These are phyloP conservation scores for Shiraia bambusicola DNA, from an alignment of 2,329 filamentous ascomycete species.

Conservation along the genomic window DNA sequence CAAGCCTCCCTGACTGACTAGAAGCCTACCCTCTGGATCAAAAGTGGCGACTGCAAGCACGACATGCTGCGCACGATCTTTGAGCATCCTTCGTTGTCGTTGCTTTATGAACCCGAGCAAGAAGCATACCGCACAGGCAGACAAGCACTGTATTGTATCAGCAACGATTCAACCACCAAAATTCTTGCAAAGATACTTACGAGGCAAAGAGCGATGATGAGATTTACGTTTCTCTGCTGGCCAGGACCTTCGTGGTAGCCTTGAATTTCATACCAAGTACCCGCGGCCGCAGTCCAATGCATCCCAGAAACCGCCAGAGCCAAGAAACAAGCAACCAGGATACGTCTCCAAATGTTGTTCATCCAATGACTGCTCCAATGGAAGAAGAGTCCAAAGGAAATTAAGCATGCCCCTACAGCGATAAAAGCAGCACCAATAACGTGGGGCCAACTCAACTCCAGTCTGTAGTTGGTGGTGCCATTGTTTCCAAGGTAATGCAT, in stretches of 20 bases:
- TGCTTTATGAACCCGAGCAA: conserved; percentile 40
- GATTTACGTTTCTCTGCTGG: conserved; percentile 60
- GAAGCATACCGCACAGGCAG: conserved; percentile 44
- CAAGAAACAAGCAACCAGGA: conserved; percentile 65
- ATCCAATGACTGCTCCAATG: conserved; percentile 75
- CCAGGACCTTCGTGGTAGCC: conserved; percentile 46
- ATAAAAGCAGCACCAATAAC: conserved; percentile 71
- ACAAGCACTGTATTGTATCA: conserved; percentile 56
- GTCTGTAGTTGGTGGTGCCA: conserved; percentile 74
- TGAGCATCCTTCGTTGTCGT: conserved; percentile 43
- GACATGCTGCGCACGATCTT: conserved; percentile 55
- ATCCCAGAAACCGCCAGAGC: conserved; percentile 78
- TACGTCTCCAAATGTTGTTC: conserved; percentile 74
- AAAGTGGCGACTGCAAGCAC: conserved; percentile 65
- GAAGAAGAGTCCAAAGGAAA: conserved; percentile 75
- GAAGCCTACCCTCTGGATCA: conserved; percentile 64
- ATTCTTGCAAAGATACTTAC: conserved; percentile 56
- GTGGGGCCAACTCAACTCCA: conserved; percentile 60
- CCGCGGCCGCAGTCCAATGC: conserved; percentile 79
- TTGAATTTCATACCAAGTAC: conserved; percentile 65
- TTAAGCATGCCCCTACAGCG: conserved; percentile 68
- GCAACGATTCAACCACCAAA: conserved; percentile 71
- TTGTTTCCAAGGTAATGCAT: conserved; percentile 91
- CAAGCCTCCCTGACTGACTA: conserved; percentile 69
- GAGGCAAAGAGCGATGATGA: conserved; percentile 71